Evolutionary conservation across 2,329 filamentous ascomycete genomes (phyloP), one percentile per base, ranked within the genome.

Genomic region (Emergomyces orientalis): DNA sequence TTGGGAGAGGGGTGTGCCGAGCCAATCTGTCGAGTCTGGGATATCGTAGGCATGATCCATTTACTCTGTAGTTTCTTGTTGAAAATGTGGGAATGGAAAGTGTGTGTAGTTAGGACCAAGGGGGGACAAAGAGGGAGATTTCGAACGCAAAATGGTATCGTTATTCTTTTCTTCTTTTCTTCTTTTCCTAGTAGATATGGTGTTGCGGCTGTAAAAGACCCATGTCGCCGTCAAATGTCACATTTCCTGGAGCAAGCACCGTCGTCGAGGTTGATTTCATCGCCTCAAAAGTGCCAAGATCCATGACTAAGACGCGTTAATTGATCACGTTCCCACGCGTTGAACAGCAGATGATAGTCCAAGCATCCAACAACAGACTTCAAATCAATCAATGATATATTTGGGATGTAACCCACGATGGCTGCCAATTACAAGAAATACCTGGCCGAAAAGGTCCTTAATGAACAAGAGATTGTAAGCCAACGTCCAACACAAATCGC

Each of bases 381-480:
- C 37, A 52, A 63, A 43, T 32, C 34, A n/a, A 52, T 52, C 14
- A 32, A 9, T 30, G 14, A 32, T 52, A 43, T 19, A 43, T 32
- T 60, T 39, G 55, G 17, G 32, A 63, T 45, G 65, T 41, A 49
- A 66, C 52, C 34, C 66, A 72, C 56, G 39, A 79, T 79, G 77
- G 71, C 73, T 13, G 65, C 71, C 1, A 84, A 88, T 66, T 87
- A 90, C 71, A 86, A 81, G 67, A 86, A 86, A 63, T 93, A 86
- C 70, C 82, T 96, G 7, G 88, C 89, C 4, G 85, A 87, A 68
- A 85, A 87, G 70, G 82, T 96, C 63, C 81, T 96, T 66, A 87
- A 86, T 63, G 90, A 96, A 71, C 85, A 87, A 67, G 85, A 85
- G 66, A 82, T 88, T 66, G 89, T 93, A 76, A 71, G 84, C 74